phyloP scores from a whole-genome alignment of 805 yeast species.

The Kuraishia borneana region DNA sequence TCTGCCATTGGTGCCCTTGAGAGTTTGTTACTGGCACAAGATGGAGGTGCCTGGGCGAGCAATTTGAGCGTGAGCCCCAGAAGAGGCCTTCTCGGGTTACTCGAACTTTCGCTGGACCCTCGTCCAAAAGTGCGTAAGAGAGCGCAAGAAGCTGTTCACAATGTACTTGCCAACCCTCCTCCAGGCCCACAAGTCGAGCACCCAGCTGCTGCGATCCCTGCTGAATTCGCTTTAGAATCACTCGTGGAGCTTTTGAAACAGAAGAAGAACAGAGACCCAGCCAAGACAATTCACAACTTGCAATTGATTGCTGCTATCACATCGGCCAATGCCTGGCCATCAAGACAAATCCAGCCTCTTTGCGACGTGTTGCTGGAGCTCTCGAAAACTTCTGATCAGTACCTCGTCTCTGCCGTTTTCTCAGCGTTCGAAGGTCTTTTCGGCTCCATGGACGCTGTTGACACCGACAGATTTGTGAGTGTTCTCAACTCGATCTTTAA shows the following conservation, averaged over 20 bases:
- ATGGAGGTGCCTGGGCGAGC: conserved; percentile 62
- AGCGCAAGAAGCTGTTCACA: conserved; percentile 79
- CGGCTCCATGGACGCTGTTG: conserved; percentile 41
- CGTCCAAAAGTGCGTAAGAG: conserved; percentile 95
- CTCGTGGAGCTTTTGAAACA: conserved; percentile 33
- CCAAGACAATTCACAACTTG: conserved; percentile 60
- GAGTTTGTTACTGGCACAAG: conserved; percentile 69
- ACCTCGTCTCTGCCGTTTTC: conserved; percentile 71
- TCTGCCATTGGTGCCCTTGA: conserved; percentile 84
- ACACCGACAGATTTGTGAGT: conserved; percentile 49
- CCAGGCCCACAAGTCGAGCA: conserved; percentile 71
- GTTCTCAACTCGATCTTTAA: conserved; percentile 66
- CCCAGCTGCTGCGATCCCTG: conserved; percentile 61
- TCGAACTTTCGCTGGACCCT: conserved; percentile 72
- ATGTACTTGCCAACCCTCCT: conserved; percentile 56
- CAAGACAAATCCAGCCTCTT: conserved; percentile 50
- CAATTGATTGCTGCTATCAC: conserved; percentile 69
- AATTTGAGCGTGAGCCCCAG: conserved; percentile 53
- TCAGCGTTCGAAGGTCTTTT: conserved; percentile 75
- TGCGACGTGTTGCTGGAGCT: conserved; percentile 70
- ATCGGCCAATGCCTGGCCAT: conserved; percentile 76
- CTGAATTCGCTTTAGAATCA: conserved; percentile 53
- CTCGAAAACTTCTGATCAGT: conserved; percentile 78
- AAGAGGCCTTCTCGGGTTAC: conserved; percentile 68
- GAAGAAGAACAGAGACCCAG: conserved; percentile 22